Base-by-base conservation (phyloP, 371 early-diverging fungal species). In the Mucor irregularis region DNA sequence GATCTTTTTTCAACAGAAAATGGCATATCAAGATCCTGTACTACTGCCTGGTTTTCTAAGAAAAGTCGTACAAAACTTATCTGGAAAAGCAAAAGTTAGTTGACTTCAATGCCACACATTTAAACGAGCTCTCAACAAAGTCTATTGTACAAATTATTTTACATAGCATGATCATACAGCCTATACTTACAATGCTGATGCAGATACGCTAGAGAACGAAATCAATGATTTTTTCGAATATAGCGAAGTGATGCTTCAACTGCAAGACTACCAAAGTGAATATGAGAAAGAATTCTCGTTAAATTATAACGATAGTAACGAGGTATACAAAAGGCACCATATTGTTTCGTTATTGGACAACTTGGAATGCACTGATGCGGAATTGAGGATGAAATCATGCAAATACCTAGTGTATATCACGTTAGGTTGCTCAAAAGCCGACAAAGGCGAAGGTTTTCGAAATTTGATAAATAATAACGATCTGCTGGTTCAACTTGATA, bases 161-260 rank as follows among this genome's bases (percentile, higher is more conserved):
- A 2, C 16, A 42, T 47, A 85, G 86, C 69, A 75, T 28, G 73
- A 77, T 30, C 76, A 81, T 42, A 73, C 77, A 21, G 70, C 75
- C 25, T 90, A 88, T 50, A 56, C 70, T 5, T 89, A 90, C 9
- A 26, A 42, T 57, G 73, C 72, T n/a, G 88, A 89, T 58, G 66
- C 78, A 33, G 90, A 87, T 29, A 55, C 65, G 0, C 55, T 87
- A 24, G 58, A 76, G 31, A 79, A 69, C 7, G 92, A 92, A 61
- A 74, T 89, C 55, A 84, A 89, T 63, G 92, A 92, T 43, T 90
- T 92, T 47, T 89, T 81, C 59, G 75, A 78, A 43, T 88, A 86
- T 64, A 68, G 71, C 8, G 90, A 92, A 62, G 70, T 78, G 3
- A 57, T 70, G 7, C 64, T 73, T 39, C 74, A 83, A 21, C 53